Base-by-base conservation (phyloP, 768 basidiomycete genomes). In the Pleurotus platypus region DNA sequence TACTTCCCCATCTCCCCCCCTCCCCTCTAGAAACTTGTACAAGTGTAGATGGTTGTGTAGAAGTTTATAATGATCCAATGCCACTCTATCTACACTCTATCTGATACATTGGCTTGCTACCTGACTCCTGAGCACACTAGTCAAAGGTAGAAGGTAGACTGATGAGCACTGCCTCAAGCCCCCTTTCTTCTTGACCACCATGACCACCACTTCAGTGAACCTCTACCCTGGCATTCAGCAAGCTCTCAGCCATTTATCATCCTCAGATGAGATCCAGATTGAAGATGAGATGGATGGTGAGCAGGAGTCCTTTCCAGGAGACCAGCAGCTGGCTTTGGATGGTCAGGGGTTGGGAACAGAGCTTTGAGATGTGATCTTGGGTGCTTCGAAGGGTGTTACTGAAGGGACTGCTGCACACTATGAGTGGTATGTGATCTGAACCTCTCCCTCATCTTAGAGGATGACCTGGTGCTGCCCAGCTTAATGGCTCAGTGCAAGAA, bases 221-320 rank as follows among this genome's bases (percentile, higher is more conserved):
- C 27, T 30, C 27, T 30, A 30, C 27, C 27, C 27, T 30, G 27
- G 27, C 27, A 30, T 30, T 30, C 27, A 30, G 27, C 27, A 30
- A 30, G 27, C 27, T 30, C 27, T 30, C 27, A 30, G 27, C 27
- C 27, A 30, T 30, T 7, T 30, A 30, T 7, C 27, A 30, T 30
- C 27, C 27, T 30, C 27, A 30, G 49, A 27, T 16, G 57, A 40
- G 58, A 75, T 88, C 78, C 70, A 90, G 89, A 89, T 89, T 72
- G 84, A 72, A 5, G 84, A 57, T 8, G 88, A 87, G 16, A 89
- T 88, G 40, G 88, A 89, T 75, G 90, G 87, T n/a, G 90, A 90
- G 66, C 85, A 82, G 72, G 92, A 92, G 67, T 90, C 89, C 15
- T 83, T 84, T 47, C 88, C 81, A 26, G 88, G 90, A 16, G 77